A percentile compares a stretch with the other conserved stretches of the same genome.
Evolutionary conservation across 2,329 filamentous ascomycete genomes (phyloP).

Genomic region (Alternaria metachromatica): DNA sequence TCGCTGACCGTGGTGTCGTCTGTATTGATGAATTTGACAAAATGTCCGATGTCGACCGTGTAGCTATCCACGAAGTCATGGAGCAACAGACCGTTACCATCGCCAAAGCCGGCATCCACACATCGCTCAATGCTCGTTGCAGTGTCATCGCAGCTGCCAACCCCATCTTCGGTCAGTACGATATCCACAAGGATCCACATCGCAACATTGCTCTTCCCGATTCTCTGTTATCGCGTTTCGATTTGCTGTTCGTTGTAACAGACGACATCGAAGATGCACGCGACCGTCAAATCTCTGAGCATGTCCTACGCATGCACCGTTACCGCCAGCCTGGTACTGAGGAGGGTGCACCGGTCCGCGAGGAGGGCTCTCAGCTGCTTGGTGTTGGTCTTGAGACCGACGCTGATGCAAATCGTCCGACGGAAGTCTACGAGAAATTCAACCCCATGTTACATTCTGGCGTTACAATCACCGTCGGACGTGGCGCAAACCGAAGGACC

Average conservation of each 20-base stretch:
- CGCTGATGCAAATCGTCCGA: constrained; percentile 75
- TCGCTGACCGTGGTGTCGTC: constrained; percentile 94
- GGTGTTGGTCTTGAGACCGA: constrained; percentile 84
- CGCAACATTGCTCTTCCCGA: constrained; percentile 98
- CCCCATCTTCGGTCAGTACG: constrained; percentile 97
- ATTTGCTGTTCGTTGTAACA: constrained; percentile 95
- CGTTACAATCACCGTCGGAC: constrained; percentile 76
- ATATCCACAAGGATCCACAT: constrained; percentile 97
- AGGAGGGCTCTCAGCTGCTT: constrained; percentile 81
- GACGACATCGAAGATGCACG: constrained; percentile 96
- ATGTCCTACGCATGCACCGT: constrained; percentile 95
- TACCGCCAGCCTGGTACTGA: constrained; percentile 93
- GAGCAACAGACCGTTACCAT: constrained; percentile 99
- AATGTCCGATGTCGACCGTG: constrained; percentile 97
- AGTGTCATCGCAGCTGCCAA: constrained; percentile 97
- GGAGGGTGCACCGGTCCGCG: constrained; percentile 91
- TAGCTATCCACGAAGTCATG: constrained; percentile 99
- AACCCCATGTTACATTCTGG: constrained; percentile 95
- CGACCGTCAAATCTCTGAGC: constrained; percentile 91
- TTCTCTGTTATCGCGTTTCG: constrained; percentile 96
- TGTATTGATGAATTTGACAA: constrained; percentile 99
- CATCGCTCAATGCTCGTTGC: constrained; percentile 93
- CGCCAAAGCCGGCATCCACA: constrained; percentile 97
- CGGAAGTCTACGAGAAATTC: constrained; percentile 94
- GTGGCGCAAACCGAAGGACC: constrained; percentile 75